phyloP scores from a whole-genome alignment of 192 early-diverging fungal species.

The Physocladia obscura region DNA sequence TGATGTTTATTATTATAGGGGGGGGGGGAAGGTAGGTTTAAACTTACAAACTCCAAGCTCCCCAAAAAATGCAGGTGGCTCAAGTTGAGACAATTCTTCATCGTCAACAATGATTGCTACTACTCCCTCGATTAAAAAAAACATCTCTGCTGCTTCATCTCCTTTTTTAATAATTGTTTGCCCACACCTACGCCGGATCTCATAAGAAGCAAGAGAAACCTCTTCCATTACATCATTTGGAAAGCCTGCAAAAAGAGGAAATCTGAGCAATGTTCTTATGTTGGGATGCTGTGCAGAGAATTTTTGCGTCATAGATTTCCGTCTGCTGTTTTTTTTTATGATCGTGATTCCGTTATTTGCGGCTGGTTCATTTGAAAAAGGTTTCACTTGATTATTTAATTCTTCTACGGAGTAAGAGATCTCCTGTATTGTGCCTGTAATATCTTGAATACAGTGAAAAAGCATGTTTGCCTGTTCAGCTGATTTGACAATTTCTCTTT shows the following conservation, averaged over 20 bases:
- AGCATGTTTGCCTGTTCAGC: slow-evolving; percentile 1
- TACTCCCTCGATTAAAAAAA: slow-evolving; percentile 35
- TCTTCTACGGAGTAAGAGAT: no score
- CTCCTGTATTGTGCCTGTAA: no score
- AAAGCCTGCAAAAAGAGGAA: slow-evolving; percentile 46
- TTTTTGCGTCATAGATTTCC: no score
- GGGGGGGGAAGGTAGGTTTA: no score
- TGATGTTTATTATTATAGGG: no score
- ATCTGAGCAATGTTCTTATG: slow-evolving; percentile 28
- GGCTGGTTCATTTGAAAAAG: no score
- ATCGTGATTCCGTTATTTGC: no score
- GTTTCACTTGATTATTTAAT: no score
- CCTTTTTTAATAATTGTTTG: slow-evolving; percentile 43
- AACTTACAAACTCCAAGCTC: slow-evolving; percentile 43
- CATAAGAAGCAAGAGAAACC: slow-evolving; percentile 20
- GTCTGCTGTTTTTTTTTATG: no score
- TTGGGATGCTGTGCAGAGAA: slow-evolving; percentile 15
- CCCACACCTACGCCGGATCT: slow-evolving; percentile 34
- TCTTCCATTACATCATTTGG: slow-evolving; percentile 35
- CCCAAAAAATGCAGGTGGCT: slow-evolving; percentile 36
- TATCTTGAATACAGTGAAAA: slow-evolving; percentile 3
- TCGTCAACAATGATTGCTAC: slow-evolving; percentile 31
- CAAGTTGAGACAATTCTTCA: slow-evolving; percentile 11
- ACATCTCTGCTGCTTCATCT: slow-evolving; percentile 45
- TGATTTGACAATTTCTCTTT: slow-evolving; percentile 8